These are phyloP conservation scores for Areca catechu DNA, from an alignment of 176 grass and related monocot species.

Conservation along the genomic window DNA sequence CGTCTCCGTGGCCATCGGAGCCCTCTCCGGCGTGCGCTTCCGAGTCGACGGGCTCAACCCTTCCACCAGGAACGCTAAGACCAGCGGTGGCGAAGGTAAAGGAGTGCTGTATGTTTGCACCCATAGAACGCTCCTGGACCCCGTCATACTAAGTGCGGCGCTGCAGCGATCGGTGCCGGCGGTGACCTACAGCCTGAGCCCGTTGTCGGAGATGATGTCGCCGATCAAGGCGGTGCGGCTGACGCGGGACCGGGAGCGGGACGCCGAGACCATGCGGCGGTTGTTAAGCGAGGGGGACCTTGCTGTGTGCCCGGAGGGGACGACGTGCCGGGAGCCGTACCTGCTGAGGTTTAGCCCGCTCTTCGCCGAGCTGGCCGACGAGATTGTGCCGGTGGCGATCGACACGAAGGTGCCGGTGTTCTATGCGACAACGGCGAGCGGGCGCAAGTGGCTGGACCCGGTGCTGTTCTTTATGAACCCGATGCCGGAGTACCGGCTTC, in stretches of 20 bases:
- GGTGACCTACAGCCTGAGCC: slow-evolving; percentile 63
- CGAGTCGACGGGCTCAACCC: slow-evolving; percentile 19
- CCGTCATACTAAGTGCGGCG: slow-evolving; percentile 27
- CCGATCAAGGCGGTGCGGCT: slow-evolving; percentile 61
- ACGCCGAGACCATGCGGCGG: slow-evolving; percentile 38
- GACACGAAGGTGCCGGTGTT: slow-evolving; percentile 46
- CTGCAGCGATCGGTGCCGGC: slow-evolving; percentile 28
- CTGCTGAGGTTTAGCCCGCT: slow-evolving; percentile 77
- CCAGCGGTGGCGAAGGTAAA: not conserved
- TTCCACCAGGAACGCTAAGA: not conserved
- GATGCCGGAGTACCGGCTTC: slow-evolving; percentile 31
- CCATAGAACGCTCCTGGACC: slow-evolving; percentile 75
- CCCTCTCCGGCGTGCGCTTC: slow-evolving; percentile 42
- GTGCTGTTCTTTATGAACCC: slow-evolving; percentile 59
- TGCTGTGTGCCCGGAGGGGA: slow-evolving; percentile 77
- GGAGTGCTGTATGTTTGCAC: slow-evolving; percentile 54
- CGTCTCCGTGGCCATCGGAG: slow-evolving; percentile 4
- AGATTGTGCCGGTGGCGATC: slow-evolving; percentile 55
- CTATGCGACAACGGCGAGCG: slow-evolving; percentile 67
- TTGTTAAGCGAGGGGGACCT: slow-evolving; percentile 25
- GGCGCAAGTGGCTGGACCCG: slow-evolving; percentile 58
- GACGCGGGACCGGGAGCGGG: slow-evolving; percentile 40
- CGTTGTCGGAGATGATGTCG: slow-evolving; percentile 51
- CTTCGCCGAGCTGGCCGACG: slow-evolving; percentile 49
- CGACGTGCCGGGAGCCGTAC: slow-evolving; percentile 66